These are phyloP conservation scores for Gymnopilus junonius DNA, from an alignment of 768 basidiomycete genomes.

Conservation along the genomic window DNA sequence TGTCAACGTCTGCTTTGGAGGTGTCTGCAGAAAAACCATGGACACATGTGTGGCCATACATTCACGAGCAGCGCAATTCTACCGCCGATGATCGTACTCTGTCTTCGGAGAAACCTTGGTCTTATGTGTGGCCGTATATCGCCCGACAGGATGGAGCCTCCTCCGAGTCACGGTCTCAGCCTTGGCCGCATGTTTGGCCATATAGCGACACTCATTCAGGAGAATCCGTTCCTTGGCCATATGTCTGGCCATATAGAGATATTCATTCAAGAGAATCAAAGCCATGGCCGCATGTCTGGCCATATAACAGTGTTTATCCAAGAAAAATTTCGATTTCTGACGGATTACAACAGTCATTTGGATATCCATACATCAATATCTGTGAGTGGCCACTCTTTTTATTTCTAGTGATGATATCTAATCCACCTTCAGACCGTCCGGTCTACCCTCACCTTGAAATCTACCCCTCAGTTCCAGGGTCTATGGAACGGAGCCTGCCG, in stretches of 20 bases:
- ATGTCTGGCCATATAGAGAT: constrained; percentile 23
- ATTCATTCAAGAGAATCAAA: neutral
- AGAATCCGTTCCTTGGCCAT: no score
- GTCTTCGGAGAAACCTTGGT: constrained; percentile 21
- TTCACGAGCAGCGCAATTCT: neutral
- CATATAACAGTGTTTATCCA: constrained; percentile 6
- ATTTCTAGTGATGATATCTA: neutral
- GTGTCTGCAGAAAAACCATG: constrained; percentile 15
- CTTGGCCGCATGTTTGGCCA: constrained; percentile 14
- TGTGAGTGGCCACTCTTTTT: constrained; percentile 26
- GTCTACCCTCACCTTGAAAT: constrained; percentile 47
- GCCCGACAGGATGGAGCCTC: neutral
- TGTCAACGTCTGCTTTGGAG: neutral
- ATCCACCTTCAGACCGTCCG: constrained; percentile 21
- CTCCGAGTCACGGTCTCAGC: neutral
- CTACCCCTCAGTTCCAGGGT: constrained; percentile 35
- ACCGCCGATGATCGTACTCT: neutral
- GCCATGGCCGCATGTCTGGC: constrained; percentile 13
- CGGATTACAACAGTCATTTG: constrained; percentile 1
- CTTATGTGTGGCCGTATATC: constrained; percentile 29
- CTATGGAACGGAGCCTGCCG: neutral
- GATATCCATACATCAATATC: constrained; percentile 30
- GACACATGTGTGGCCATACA: constrained; percentile 30
- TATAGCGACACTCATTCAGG: constrained; percentile 4
- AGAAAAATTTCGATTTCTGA: neutral